Evolutionary conservation across 2,329 filamentous ascomycete species (phyloP), one percentile per base, ranked within the genome.

Genomic region (Nemania sp.): DNA sequence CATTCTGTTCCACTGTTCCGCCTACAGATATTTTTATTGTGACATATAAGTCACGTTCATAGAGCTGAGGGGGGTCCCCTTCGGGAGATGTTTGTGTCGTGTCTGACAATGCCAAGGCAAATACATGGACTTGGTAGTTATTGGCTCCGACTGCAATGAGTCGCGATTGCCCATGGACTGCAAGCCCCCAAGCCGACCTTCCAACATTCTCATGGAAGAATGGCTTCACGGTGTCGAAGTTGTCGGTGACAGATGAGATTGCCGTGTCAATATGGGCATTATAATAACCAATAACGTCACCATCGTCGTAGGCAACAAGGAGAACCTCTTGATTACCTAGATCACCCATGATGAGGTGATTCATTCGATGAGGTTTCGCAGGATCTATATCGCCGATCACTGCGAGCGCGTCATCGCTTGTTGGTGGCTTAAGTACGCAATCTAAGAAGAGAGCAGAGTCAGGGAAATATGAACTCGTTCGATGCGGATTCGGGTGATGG

Each of bases 71-170:
- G 37, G 43, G 17, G 58, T 48, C 40, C 4, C 17, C 29, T 9
- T 25, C 12, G 6, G 15, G 13, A 12, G 42, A 39, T 37, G n/a
- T 20, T 13, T 43, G 58, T 34, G 18, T 17, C 7, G 60, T 17
- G 17, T 69, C 68, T 9, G 64, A 67, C 9, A 76, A 54, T 50
- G 73, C 73, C n/a, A 74, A 73, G 12, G 76, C 63, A 62, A 75
- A 72, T n/a, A 73, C 68, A 50, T 68, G 70, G 18, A 73, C 69
- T 17, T 69, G 63, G 15, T 72, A 72, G 1, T 82, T 84, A 72
- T 99, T 99, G 0, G 90, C 87, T 68, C 90, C 91, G 40, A 96
- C 88, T 0, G 94, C 95, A 64, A 99, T 89, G 63, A 97, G 79
- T 0, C 93, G 87, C n/a, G 91, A 91, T 64, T 87, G 79, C 63